Conservation (phyloP, 2,329 filamentous ascomycete genomes). For the Beauveria pseudobassiana region DNA sequence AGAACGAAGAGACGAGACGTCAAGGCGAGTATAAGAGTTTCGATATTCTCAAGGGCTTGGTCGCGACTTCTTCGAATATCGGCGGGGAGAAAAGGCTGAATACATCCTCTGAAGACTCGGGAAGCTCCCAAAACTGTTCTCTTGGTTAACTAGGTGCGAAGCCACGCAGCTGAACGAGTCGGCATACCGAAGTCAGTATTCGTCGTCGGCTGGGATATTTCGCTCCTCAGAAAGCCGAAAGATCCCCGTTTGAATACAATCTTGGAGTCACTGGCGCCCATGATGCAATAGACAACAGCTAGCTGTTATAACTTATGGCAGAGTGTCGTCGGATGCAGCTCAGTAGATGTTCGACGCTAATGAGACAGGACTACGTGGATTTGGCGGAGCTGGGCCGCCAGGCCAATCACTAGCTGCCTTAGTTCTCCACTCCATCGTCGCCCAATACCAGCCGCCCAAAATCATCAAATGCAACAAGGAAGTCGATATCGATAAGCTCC, state of each 20-base stretch:
- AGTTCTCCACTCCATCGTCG: background rate
- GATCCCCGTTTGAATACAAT: constrained; percentile 98
- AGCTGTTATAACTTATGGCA: background rate
- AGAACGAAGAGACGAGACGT: constrained; percentile 76
- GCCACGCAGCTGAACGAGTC: constrained; percentile 7
- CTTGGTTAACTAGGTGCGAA: constrained; percentile 16
- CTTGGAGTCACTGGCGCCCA: constrained; percentile 99
- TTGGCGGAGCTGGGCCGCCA: background rate
- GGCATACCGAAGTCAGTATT: constrained; percentile 81
- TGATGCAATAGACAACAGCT: constrained; percentile 32
- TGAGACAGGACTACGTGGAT: constrained; percentile 1
- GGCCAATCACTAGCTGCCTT: background rate
- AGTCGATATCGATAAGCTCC: constrained; percentile 4
- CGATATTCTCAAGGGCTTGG: constrained; percentile 75
- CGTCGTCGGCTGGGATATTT: constrained; percentile 78
- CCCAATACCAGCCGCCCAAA: background rate
- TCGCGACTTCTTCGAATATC: constrained; percentile 87
- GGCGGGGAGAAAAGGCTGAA: constrained; percentile 88
- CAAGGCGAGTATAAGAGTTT: constrained; percentile 77
- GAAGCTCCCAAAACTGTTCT: constrained; percentile 87
- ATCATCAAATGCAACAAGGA: background rate
- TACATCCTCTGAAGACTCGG: constrained; percentile 90
- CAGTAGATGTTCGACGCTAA: constrained; percentile 9
- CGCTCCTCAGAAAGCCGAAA: constrained; percentile 91
- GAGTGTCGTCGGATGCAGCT: background rate